Evolutionary conservation across 768 basidiomycete species (phyloP).

Genomic region (Naganishia onofrii): DNA sequence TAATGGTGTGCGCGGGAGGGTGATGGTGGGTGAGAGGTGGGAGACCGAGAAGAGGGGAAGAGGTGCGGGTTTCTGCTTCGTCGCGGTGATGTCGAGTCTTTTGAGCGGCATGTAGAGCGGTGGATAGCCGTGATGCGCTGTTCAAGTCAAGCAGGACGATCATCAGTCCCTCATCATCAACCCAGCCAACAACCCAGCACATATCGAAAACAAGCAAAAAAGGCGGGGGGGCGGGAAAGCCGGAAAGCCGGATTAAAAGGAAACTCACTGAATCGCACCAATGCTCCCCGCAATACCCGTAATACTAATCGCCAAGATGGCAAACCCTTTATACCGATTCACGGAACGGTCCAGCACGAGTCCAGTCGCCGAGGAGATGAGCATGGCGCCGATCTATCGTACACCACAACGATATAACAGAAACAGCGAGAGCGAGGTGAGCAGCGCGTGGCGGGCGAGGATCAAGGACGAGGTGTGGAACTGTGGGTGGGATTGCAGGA

Average conservation of each 20-base stretch:
- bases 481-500: no score
- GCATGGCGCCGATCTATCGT: conserved; percentile 49
- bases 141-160: no score
- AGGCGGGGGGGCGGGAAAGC: no score
- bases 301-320: conserved; percentile 79
- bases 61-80: conserved; percentile 43
- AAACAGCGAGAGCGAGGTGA: no score
- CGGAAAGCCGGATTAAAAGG: no score
- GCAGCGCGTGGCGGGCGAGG: neutral
- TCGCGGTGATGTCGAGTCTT: neutral
- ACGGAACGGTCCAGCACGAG: conserved; percentile 89
- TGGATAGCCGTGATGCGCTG: conserved; percentile 82
- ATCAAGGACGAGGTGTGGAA: neutral
- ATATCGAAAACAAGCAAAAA: no score
- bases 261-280: conserved; percentile 65
- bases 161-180: no score
- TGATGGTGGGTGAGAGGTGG: no score
- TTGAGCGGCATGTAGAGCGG: conserved; percentile 63
- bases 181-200: no score
- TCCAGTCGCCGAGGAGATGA: conserved; percentile 75
- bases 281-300: conserved; percentile 87
- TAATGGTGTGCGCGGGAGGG: neutral
- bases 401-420: no score
- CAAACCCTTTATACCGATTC: conserved; percentile 79
- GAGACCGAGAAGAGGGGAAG: conserved; percentile 2